A percentile compares a stretch with the other conserved stretches of the same genome.
Evolutionary conservation across 495 filamentous ascomycete genomes (phyloP).

Genomic region (Neurospora sublineolata): DNA sequence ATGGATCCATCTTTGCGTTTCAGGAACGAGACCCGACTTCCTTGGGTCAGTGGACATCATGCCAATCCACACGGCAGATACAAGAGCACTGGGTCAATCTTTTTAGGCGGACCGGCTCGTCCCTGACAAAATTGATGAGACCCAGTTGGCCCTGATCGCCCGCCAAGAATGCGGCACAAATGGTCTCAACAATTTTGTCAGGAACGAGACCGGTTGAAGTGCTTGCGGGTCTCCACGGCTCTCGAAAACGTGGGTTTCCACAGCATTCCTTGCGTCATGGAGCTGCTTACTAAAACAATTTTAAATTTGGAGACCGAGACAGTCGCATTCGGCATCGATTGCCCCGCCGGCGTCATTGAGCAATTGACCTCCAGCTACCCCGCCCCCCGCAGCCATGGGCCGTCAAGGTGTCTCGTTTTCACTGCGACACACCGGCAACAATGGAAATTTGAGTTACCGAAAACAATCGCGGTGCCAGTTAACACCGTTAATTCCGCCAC

Average conservation of each 20-base stretch:
- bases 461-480: slow-evolving; percentile 1
- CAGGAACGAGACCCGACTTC: not conserved
- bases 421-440: slow-evolving; percentile 1
- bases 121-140: no score
- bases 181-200: no score
- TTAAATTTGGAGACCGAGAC: slow-evolving; percentile 4
- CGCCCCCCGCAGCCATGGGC: not conserved
- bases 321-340: not conserved
- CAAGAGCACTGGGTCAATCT: not conserved
- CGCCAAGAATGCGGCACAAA: no score
- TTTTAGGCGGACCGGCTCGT: not conserved
- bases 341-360: not conserved
- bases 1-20: not conserved
- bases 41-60: not conserved
- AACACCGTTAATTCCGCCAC: not conserved
- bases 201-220: not conserved
- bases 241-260: not conserved
- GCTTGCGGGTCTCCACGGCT: not conserved
- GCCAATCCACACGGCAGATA: not conserved
- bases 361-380: not conserved
- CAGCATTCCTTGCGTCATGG: not conserved
- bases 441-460: not conserved
- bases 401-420: not conserved
- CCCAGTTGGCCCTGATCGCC: no score
- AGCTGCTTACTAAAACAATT: not conserved